These are phyloP conservation scores for Helotiales sp. DNA, from an alignment of 2,329 filamentous ascomycete species.

Conservation along the genomic window DNA sequence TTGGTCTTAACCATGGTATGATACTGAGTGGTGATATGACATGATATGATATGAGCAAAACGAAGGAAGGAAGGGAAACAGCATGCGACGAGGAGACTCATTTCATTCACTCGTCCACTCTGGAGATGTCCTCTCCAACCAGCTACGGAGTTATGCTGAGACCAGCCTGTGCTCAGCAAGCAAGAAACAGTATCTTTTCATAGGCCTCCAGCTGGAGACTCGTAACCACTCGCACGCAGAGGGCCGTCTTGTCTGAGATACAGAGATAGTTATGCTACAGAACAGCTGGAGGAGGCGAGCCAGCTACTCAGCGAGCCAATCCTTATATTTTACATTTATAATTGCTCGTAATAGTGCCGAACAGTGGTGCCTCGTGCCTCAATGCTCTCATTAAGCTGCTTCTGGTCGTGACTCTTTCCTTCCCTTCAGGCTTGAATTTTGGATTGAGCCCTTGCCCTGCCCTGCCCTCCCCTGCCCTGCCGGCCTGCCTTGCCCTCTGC, in stretches of 20 bases:
- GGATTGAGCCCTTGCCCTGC: neutral
- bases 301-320: neutral
- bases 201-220: neutral
- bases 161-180: constrained; percentile 14
- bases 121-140: neutral
- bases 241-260: neutral
- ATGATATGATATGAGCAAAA: constrained; percentile 1
- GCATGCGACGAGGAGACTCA: neutral
- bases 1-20: neutral
- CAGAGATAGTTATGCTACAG: neutral
- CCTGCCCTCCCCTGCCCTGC: constrained; percentile 3
- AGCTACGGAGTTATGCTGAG: too few species aligned
- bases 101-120: constrained; percentile 3
- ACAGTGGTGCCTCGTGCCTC: neutral
- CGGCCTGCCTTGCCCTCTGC: constrained; percentile 6
- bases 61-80: neutral
- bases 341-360: neutral
- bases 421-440: neutral
- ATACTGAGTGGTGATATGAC: neutral
- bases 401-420: too few species aligned
- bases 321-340: neutral
- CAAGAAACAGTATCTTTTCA: constrained; percentile 2
- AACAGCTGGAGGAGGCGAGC: neutral
- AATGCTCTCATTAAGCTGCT: neutral
- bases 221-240: constrained; percentile 12